Evolutionary conservation across 768 basidiomycete genomes (phyloP), one percentile per base, ranked within the genome.

Genomic region (Hirschioporus abietinus): DNA sequence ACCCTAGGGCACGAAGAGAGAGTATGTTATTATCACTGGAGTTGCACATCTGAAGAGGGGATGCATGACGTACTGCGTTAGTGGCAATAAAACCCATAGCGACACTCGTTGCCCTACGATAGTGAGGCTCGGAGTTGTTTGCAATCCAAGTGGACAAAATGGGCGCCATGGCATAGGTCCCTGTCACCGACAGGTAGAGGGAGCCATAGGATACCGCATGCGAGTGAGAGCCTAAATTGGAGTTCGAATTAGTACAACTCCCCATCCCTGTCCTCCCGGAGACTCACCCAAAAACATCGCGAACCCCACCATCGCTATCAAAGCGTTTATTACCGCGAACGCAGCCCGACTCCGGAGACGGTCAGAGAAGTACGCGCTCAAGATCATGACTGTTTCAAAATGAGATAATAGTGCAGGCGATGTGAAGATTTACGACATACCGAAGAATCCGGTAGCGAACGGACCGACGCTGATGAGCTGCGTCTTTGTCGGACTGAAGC

Each of bases 41-140:
- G 60, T 9, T 20, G 24, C 10, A 24, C 23, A 61, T 12, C 15
- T 17, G 26, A 12, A 61, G 5, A 34, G 9, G 9, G 60, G 3
- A 18, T 3, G 20, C 23, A 61, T 61, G 6, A 26, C 64, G 7
- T 18, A 35, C 64, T 23, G 80, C 76, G 71, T 88, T 88, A 25
- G 83, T 83, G 79, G 84, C 79, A 69, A 84, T 84, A 68, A 86
- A 84, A 0, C 81, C 81, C 26, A 87, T 79, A 20, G 86, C 87
- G 63, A 88, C 79, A 35, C 83, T 78, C 0, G 87, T 86, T 0
- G 86, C 88, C 20, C 88, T 82, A 30, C 86, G 78, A 58, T 80
- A 74, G 68, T 86, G 79, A 0, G 87, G 88, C 7, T 83, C 77
- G 7, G 83, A 78, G 76, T 88, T 89, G 75, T 89, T 88, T 12